Evolutionary conservation across 306 rosid genomes (phyloP), one percentile per base, ranked within the genome.

Genomic region (Begonia loranthoides): DNA sequence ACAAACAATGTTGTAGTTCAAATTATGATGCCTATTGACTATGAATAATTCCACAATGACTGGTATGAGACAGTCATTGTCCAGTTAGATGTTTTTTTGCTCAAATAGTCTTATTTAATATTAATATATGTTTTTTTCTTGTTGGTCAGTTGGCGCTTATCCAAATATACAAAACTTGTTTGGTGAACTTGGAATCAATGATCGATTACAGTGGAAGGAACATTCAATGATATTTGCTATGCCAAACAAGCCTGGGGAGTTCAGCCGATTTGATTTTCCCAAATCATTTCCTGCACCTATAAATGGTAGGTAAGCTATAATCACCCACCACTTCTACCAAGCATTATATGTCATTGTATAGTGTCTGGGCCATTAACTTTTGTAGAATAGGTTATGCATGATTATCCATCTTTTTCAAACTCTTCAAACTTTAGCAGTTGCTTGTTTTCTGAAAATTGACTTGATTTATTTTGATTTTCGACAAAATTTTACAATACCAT

Each of bases 141-240:
- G 48, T 22, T 59, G 64, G 68, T 55, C 47, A 89, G 97, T 89
- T 73, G 97, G 97, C 66, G 97, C 97, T 60, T 89, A 89, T 66
- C 97, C 97, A 61, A 89, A 89, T 58, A 48, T 89, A 50, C 97
- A 89, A 69, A 89, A 79, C 66, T 68, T 89, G 69, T 89, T 89
- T 64, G 90, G 94, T 21, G 97, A 89, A 79, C 95, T 89, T 45
- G 94, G 95, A 46, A 89, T 89, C 59, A 59, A 79, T 65, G 97
- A 89, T 64, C 84, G 97, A 43, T 78, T 89, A 69, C 97, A 89
- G 68, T 89, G 97, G 97, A 89, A 89, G 76, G 95, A 89, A 55
- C 97, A 89, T 69, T 76, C 97, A 60, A 89, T 89, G 97, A 89
- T 89, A 58, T 89, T 89, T 78, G 97, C 97, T 51, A 76, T 82